A percentile compares a stretch with the other conserved stretches of the same genome.
These are phyloP conservation scores for Naganishia friedmannii DNA, from an alignment of 768 basidiomycete species.

Conservation along the genomic window DNA sequence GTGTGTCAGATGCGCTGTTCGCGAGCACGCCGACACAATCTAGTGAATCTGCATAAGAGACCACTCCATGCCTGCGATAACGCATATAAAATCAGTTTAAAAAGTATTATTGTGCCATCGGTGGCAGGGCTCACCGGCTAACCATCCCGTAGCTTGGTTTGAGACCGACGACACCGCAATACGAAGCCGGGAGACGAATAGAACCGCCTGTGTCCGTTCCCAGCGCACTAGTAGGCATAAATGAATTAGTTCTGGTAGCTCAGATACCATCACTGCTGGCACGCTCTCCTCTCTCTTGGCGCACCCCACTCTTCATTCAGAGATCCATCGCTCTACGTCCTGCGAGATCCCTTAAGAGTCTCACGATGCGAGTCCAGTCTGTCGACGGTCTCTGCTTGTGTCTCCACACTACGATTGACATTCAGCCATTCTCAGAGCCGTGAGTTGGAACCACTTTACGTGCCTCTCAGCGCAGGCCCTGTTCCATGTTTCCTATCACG, in stretches of 20 bases:
- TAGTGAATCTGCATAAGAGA: conserved; percentile 89
- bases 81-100: background rate
- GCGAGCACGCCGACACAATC: conserved; percentile 89
- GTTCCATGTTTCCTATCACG: no score
- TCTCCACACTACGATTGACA: no score
- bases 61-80: conserved; percentile 72
- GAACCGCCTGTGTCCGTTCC: conserved; percentile 97
- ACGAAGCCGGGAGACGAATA: conserved; percentile 84
- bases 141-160: conserved; percentile 94
- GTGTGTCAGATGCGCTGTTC: conserved; percentile 57
- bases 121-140: conserved; percentile 68
- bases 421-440: no score
- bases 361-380: no score
- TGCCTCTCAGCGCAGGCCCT: no score
- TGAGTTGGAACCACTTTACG: no score
- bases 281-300: no score
- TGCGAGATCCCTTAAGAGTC: no score
- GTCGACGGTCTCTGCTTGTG: no score
- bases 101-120: background rate
- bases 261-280: no score
- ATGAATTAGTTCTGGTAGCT: background rate
- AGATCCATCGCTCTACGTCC: no score
- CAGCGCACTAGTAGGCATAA: conserved; percentile 62
- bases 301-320: no score
- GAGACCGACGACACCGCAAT: conserved; percentile 84